Base-by-base conservation (phyloP, 108 stramenopile species). In the Pseudonitzschia delicatissima region DNA sequence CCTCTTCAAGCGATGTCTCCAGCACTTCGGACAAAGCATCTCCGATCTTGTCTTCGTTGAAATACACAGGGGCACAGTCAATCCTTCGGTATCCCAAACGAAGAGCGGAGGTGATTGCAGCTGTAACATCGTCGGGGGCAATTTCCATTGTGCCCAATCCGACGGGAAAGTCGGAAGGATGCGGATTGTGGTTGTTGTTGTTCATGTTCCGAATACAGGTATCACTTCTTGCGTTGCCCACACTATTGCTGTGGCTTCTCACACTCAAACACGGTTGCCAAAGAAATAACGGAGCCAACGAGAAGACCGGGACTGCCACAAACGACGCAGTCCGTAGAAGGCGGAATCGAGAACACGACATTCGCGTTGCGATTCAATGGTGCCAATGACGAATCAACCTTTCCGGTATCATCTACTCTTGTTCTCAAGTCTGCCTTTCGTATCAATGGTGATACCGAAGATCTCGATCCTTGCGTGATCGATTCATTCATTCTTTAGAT, bases 21-120 rank as follows among this genome's bases (percentile, higher is more conserved):
- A 55, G 4, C n/a, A 11, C 53, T 25, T 67, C 52, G 20, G 73
- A 61, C 25, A 90, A 70, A 3, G 82, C 86, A 77, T 87, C 86
- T 5, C 88, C 88, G 25, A 90, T 75, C 47, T 71, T 67, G 37
- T 77, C 80, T 65, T 90, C 89, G 57, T 90, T 90, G 28, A 85
- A 87, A 37, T 90, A 90, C 2, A 90, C 86, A 5, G 86, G 86
- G 13, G 86, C 84, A 62, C 84, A 85, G 62, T 90, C 89, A 35
- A 90, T 78, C 21, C 80, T 69, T 66, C 83, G 75, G 55, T 87
- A 87, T 4, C 86, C 86, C 23, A 72, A n/a, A 7, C 73, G 57
- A 40, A 86, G 53, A 3, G 85, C 85, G 12, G 74, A 71, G 20
- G 67, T 61, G 31, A 80, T 77, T 17, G 79, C 68, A 8, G 45